Conservation (phyloP, 1,284 basidiomycete genomes). For the Ganoderma multipileum region DNA sequence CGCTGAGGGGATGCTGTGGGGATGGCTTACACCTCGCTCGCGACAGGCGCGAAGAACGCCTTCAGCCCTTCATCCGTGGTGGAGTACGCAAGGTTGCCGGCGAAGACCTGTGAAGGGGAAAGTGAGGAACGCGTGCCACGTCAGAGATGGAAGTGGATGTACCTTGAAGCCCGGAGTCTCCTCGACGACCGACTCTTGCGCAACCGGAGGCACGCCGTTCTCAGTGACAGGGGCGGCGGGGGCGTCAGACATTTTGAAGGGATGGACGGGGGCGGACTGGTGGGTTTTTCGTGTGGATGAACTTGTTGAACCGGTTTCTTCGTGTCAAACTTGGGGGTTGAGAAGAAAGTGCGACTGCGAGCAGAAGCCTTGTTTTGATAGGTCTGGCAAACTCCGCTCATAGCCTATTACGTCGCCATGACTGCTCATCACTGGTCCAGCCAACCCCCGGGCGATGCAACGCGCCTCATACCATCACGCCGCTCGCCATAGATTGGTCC, state of each 20-base stretch:
- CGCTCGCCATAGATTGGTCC: conserved; percentile 1
- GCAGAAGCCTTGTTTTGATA: conserved; percentile 43
- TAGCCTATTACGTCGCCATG: conserved; percentile 44
- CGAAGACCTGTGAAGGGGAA: conserved; percentile 70
- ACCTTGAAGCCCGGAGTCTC: conserved; percentile 82
- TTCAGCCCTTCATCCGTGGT: conserved; percentile 90
- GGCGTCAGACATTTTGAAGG: conserved; percentile 82
- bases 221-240: conserved; percentile 78
- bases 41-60: conserved; percentile 85
- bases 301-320: conserved; percentile 83
- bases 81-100: conserved; percentile 87
- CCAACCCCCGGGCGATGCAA: conserved; percentile 18
- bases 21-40: conserved; percentile 77
- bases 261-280: conserved; percentile 51
- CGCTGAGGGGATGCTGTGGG: conserved; percentile 42
- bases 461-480: conserved; percentile 27
- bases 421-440: conserved; percentile 31
- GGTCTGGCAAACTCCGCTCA: conserved; percentile 41
- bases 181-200: conserved; percentile 69
- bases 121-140: conserved; percentile 38
- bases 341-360: conserved; percentile 53
- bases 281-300: conserved; percentile 57
- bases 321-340: conserved; percentile 81
- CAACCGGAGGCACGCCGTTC: conserved; percentile 80
- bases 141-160: conserved; percentile 31